A percentile compares a stretch with the other conserved stretches of the same genome.
Evolutionary conservation across 2,329 filamentous ascomycete genomes (phyloP).

Genomic region (Bertia moriformis): DNA sequence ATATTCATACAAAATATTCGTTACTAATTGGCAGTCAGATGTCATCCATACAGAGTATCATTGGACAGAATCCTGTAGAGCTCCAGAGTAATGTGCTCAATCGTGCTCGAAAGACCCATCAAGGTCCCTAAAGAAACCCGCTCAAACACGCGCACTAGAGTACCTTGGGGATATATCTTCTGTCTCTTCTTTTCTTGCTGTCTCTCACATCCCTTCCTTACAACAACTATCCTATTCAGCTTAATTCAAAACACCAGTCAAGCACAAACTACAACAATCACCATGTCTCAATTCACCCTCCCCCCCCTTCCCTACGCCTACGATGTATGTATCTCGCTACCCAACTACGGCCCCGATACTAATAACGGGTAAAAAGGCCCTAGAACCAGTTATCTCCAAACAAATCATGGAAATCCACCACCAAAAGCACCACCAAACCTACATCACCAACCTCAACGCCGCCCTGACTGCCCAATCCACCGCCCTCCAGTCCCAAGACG

Average conservation of each 20-base stretch:
- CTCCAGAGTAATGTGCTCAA: constrained; percentile 1
- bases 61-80: no score
- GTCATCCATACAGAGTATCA: no score
- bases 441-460: constrained; percentile 36
- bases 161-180: not conserved
- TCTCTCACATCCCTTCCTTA: not conserved
- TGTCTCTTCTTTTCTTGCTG: not conserved
- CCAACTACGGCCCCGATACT: not conserved
- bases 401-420: constrained; percentile 43
- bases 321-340: constrained; percentile 23
- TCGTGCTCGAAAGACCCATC: not conserved
- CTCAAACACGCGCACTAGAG: not conserved
- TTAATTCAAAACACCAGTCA: not conserved
- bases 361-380: constrained; percentile 25
- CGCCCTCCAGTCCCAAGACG: constrained; percentile 28
- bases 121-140: not conserved
- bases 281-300: constrained; percentile 22
- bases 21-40: no score
- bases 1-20: no score
- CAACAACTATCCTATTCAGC: not conserved
- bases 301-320: constrained; percentile 37
- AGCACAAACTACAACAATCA: not conserved
- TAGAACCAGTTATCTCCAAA: constrained; percentile 36
- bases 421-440: constrained; percentile 38
- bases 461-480: constrained; percentile 26